Evolutionary conservation across 2,329 filamentous ascomycete genomes (phyloP).

Genomic region (Trichoderma sp.): DNA sequence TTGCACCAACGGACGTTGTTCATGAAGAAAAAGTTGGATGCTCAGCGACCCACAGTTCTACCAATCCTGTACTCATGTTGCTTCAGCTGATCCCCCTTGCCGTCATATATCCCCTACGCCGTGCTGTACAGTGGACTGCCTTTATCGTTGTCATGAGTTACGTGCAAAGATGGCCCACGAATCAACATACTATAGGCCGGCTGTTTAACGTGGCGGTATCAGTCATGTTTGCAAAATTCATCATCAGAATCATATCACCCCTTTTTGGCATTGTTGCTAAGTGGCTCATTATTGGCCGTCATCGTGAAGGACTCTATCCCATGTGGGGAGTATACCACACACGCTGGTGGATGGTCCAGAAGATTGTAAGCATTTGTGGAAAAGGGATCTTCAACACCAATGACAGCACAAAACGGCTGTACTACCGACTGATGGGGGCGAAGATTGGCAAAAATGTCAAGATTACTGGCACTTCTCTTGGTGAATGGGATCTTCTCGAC

Average conservation of each 20-base stretch:
- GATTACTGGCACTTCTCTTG: constrained; percentile 43
- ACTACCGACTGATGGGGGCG: constrained; percentile 51
- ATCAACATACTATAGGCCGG: constrained; percentile 40
- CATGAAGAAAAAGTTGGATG: constrained; percentile 33
- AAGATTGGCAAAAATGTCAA: constrained; percentile 51
- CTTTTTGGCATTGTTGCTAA: constrained; percentile 49
- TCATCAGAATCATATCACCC: constrained; percentile 41
- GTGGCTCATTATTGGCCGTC: constrained; percentile 54
- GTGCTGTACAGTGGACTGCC: constrained; percentile 50
- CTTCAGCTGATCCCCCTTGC: constrained; percentile 50
- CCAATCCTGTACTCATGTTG: constrained; percentile 46
- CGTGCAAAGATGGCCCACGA: constrained; percentile 40
- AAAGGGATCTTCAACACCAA: constrained; percentile 44
- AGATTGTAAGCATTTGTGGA: constrained; percentile 48
- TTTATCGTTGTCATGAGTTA: constrained; percentile 48
- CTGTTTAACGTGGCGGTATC: constrained; percentile 47
- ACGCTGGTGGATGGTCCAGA: constrained; percentile 57
- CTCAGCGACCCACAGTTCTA: constrained; percentile 46
- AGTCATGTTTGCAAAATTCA: constrained; percentile 41
- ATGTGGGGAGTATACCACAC: constrained; percentile 60
- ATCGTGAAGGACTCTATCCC: constrained; percentile 52
- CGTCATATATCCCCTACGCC: constrained; percentile 49
- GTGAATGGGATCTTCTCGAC: constrained; percentile 57
- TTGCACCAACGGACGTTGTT: not conserved
- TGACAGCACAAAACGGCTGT: constrained; percentile 41